These are phyloP conservation scores for Diplodia mutila DNA, from an alignment of 2,329 filamentous ascomycete species.

Conservation along the genomic window DNA sequence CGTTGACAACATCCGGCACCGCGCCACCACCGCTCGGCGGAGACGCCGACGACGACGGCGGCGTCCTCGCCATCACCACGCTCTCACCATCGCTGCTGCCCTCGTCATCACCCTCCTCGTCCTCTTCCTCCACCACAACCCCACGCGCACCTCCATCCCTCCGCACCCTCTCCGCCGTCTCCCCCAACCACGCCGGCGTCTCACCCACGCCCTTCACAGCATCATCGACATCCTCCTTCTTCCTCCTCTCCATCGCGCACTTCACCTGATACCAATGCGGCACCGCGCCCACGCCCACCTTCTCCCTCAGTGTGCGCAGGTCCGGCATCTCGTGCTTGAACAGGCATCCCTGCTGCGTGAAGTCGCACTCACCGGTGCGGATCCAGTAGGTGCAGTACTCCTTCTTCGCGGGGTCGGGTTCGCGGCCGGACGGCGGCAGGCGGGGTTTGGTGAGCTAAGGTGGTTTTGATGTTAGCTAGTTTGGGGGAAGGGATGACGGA, in stretches of 20 bases:
- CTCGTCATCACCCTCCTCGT: no score
- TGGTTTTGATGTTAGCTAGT: not conserved
- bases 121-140: no score
- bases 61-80: not conserved
- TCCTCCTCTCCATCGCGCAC: conserved; percentile 31
- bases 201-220: no score
- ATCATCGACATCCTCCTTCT: not conserved
- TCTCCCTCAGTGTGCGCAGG: conserved; percentile 62
- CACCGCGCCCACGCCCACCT: conserved; percentile 65
- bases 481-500: not conserved
- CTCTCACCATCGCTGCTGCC: not conserved
- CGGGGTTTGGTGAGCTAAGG: not conserved
- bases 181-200: no score
- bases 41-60: not conserved
- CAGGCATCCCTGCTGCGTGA: conserved; percentile 81
- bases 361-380: conserved; percentile 81
- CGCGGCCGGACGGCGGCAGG: conserved; percentile 43
- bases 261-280: conserved; percentile 63
- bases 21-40: no score
- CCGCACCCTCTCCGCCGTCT: not conserved
- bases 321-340: conserved; percentile 94
- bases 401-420: conserved; percentile 60
- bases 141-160: no score
- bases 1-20: no score
- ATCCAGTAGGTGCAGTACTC: conserved; percentile 91